These are phyloP conservation scores for Pelargonium myrrhifolium DNA, from an alignment of 441 rosid species.

Conservation along the genomic window DNA sequence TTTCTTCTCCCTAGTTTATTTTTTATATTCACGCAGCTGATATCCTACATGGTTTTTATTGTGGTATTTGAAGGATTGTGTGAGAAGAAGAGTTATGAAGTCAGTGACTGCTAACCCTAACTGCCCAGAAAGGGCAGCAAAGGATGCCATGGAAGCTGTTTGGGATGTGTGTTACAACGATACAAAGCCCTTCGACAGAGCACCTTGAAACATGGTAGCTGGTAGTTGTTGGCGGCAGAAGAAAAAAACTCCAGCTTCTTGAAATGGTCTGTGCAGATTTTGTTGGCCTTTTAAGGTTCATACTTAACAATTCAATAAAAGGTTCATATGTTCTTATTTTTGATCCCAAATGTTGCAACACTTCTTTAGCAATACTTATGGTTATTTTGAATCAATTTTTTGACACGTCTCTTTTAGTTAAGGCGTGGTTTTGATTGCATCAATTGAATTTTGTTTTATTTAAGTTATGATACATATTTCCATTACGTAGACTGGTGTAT, in stretches of 20 bases:
- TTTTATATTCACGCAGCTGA: not conserved
- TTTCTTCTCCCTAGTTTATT: not conserved
- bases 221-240: not conserved
- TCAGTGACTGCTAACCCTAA: conserved; percentile 55
- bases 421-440: not conserved
- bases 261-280: not conserved
- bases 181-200: conserved; percentile 86
- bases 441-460: not conserved
- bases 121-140: conserved; percentile 76
- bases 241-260: conserved; percentile 4
- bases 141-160: conserved; percentile 85
- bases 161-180: conserved; percentile 96
- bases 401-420: not conserved
- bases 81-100: conserved; percentile 80
- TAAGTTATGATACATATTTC: too few species aligned
- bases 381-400: not conserved
- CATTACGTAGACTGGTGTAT: too few species aligned
- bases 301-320: not conserved
- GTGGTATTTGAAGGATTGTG: conserved; percentile 56
- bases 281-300: not conserved
- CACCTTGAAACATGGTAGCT: conserved; percentile 47
- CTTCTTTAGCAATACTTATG: conserved; percentile 2
- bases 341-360: conserved; percentile 4
- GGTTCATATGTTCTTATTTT: conserved; percentile 1
- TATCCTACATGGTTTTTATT: conserved; percentile 8